Base-by-base conservation (phyloP, 2,329 filamentous ascomycete genomes). In the Simplicillium sp. region DNA sequence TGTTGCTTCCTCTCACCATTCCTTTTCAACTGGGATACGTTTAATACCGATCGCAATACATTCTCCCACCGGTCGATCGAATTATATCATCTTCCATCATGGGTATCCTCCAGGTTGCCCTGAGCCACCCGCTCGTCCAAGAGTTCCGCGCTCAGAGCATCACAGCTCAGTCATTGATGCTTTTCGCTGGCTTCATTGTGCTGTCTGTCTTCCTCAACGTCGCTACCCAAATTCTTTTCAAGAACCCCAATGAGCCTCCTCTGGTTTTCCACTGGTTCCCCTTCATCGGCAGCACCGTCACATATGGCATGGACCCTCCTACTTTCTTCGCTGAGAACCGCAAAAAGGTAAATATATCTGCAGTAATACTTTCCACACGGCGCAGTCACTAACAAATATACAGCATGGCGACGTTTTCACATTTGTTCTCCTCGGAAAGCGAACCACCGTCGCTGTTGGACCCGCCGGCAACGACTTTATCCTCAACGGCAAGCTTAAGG, bases 221-320 rank as follows among this genome's bases (percentile, higher is more conserved):
- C 49, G 56, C 86, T 51, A 72, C 72, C 48, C 90, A 97, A 65
- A 52, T 94, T 42, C 67, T 96, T 46, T 79, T 87, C 68, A 85
- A 78, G 66, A 90, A 88, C 53, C 77, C 83, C 39, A 84, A 88
- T 59, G 84, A 88, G 59, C 85, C 85, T 25, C 85, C 85, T 1
- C 52, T 89, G 43, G 84, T 90, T 46, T 90, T 89, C 61, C 83
- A 87, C 62, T 85, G 77, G 76, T 73, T 90, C 55, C 86, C 85
- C 44, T 65, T 94, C 50, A 73, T 98, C 54, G 90, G 90, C 48
- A 96, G 83, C 68, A 96, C 92, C 45, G 71, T 97, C 54, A 85
- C 79, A 35, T 98, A 97, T 66, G 90, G 90, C 62, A 96, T 96
- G 65, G 87, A 97, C 56, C 90, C 90, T 13, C 89, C 87, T 56